Base-by-base conservation (phyloP, 2,329 filamentous ascomycete genomes). In the Pseudopithomyces maydicus region DNA sequence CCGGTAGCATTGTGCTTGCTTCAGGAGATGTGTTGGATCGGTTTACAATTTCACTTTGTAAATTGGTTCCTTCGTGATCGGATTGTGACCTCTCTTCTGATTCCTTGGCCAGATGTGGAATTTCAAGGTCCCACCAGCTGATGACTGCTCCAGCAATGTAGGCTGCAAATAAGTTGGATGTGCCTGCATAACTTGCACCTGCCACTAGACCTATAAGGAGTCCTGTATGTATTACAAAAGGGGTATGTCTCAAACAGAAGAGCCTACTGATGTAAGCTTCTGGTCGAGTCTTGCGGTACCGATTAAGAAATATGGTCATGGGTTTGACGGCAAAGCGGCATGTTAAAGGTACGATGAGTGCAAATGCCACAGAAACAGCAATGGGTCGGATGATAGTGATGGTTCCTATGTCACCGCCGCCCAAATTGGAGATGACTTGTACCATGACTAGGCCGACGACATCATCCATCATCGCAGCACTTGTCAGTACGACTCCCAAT, bases 381-480 rank as follows among this genome's bases (percentile, higher is more conserved):
- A 86, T 71, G 0, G 84, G 83, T 26, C 84, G 74, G 12, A 83
- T 68, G 11, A 86, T 72, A 2, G 77, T 81, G 5, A 76, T 64
- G 1, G 75, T 73, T 41, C 62, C 74, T 58, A 83, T 73, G 2
- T 61, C 64, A 8, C 59, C 63, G 44, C 70, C 52, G 74, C 88
- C 82, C 0, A 94, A 78, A 45, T 87, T 88, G 0, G 88, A 84
- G 20, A 95, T 88, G 44, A 94, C 83, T 62, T 91, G 85, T 0
- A 92, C 88, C 85, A 94, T 89, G 7, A 93, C 85, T 10, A 94
- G 77, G 0, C 90, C 90, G 1, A 90, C 83, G 0, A 94, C 87
- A 74, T 95, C 90, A 69, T 95, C 91, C 77, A 95, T 85, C 85
- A 95, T 90, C 0, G 90, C 91, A 1, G 90, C 90, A 56, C 85